phyloP scores from a whole-genome alignment of 164 flowering plant species.

The Tetrastigma voinierianum region DNA sequence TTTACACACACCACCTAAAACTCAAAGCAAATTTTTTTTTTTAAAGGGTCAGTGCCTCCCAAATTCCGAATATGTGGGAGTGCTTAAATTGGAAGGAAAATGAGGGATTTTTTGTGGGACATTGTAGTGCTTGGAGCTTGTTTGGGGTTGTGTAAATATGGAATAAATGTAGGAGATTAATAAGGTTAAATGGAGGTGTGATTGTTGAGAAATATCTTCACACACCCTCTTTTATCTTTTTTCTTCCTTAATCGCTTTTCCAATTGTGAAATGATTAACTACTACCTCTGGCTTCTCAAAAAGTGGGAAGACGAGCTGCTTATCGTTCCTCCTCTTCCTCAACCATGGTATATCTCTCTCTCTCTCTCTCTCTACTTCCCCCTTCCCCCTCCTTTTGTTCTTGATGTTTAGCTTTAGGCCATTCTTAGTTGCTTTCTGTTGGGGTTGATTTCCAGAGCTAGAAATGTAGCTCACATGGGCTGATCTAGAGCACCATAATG shows the following conservation, averaged over 20 bases:
- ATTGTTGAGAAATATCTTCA: conserved; percentile 11
- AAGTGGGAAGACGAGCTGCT: conserved; percentile 36
- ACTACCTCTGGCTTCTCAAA: conserved; percentile 54
- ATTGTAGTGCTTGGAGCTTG: conserved; percentile 4
- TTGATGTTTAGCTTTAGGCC: too few relatives aligned
- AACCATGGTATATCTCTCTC: conserved; percentile 37
- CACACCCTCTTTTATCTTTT: too few relatives aligned
- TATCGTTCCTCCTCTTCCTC: conserved; percentile 14
- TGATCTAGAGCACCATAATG: not conserved
- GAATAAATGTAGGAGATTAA: not conserved
- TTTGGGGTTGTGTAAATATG: conserved; percentile 9
- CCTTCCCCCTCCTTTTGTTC: not conserved
- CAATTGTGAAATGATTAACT: conserved; percentile 42
- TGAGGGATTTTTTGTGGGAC: conserved; percentile 13
- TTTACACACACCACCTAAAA: not conserved
- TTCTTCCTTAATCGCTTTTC: too few relatives aligned
- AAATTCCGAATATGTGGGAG: conserved; percentile 19
- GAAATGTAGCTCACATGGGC: too few relatives aligned
- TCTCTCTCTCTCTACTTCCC: not conserved
- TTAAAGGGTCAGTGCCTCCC: conserved; percentile 2
- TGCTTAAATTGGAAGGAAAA: conserved; percentile 24
- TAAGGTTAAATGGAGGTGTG: conserved; percentile 7
- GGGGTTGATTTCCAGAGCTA: too few relatives aligned
- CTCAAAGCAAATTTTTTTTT: not conserved
- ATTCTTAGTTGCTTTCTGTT: not conserved